Conservation (phyloP, 352 stramenopile species). For the Globisporangium megalacanthum region DNA sequence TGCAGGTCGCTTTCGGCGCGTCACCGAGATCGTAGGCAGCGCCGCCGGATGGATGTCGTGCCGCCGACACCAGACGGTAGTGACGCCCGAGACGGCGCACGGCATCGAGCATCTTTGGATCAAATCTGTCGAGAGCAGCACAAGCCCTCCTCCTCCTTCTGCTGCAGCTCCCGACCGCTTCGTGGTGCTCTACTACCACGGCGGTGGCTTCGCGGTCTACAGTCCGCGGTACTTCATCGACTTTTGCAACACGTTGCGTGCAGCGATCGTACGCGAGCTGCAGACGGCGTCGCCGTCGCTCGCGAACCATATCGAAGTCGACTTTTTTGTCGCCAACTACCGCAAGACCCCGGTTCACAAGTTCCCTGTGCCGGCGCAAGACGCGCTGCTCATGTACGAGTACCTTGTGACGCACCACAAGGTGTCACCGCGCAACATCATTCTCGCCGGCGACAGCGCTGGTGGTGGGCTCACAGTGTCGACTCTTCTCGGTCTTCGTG, state of each 20-base stretch:
- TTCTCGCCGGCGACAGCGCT: slow-evolving; percentile 14
- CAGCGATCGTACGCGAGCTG: slow-evolving; percentile 6
- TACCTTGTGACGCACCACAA: slow-evolving; percentile 12
- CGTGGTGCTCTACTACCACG: slow-evolving; percentile 17
- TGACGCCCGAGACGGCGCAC: slow-evolving; percentile 22
- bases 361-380: slow-evolving; percentile 13
- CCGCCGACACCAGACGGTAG: slow-evolving; percentile 9
- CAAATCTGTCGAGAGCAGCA: not conserved
- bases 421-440: slow-evolving; percentile 9
- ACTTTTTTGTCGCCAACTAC: slow-evolving; percentile 19
- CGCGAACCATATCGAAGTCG: slow-evolving; percentile 3
- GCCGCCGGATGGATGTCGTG: slow-evolving; percentile 21
- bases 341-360: slow-evolving; percentile 14
- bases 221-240: slow-evolving; percentile 12
- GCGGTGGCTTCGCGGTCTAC: slow-evolving; percentile 15
- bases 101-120: slow-evolving; percentile 16
- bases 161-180: not conserved
- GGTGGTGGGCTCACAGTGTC: slow-evolving; percentile 14
- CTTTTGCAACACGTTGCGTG: slow-evolving; percentile 12
- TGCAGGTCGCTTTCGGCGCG: slow-evolving; percentile 11
- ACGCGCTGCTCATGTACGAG: slow-evolving; percentile 15
- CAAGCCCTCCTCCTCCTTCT: not conserved
- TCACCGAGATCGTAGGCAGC: slow-evolving; percentile 18
- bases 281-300: not conserved
- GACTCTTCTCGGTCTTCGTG: slow-evolving; percentile 11